A percentile compares a stretch with the other conserved stretches of the same genome.
These are phyloP conservation scores for Hirsutella minnesotensis DNA, from an alignment of 2,329 filamentous ascomycete genomes.

Conservation along the genomic window DNA sequence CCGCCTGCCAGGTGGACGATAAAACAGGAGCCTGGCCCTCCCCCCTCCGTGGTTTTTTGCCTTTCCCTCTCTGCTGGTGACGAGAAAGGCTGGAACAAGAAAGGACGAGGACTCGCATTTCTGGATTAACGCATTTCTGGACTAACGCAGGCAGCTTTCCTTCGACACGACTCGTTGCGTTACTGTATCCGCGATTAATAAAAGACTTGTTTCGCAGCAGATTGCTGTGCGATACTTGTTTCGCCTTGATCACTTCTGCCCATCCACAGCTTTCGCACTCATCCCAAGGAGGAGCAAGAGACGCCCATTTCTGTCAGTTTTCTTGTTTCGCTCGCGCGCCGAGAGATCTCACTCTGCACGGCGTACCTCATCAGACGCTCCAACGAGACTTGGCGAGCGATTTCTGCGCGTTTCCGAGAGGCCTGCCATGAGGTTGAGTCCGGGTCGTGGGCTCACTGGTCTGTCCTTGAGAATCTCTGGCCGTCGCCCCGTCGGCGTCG, in stretches of 20 bases:
- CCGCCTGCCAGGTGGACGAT: background rate
- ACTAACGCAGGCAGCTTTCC: background rate
- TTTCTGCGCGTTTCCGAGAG: background rate
- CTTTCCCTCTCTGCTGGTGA: background rate
- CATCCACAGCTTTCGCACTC: background rate
- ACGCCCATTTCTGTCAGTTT: background rate
- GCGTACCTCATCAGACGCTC: constrained; percentile 5
- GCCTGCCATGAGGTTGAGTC: constrained; percentile 12
- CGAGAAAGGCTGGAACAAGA: background rate
- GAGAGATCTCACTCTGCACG: background rate
- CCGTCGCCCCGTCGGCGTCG: background rate
- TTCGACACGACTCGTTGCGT: background rate
- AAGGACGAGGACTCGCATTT: background rate
- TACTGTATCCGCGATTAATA: background rate
- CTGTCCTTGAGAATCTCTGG: background rate
- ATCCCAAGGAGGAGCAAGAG: background rate
- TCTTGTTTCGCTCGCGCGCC: background rate
- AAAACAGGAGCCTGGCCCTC: background rate
- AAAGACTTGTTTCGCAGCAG: background rate
- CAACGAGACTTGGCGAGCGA: background rate
- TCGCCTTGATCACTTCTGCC: background rate
- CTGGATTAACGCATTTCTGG: background rate
- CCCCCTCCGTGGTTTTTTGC: background rate
- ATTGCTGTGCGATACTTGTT: constrained; percentile 1
- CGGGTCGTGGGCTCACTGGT: constrained; percentile 9